phyloP scores from a whole-genome alignment of 2,329 filamentous ascomycete species.

The Epichloe glyceriae region DNA sequence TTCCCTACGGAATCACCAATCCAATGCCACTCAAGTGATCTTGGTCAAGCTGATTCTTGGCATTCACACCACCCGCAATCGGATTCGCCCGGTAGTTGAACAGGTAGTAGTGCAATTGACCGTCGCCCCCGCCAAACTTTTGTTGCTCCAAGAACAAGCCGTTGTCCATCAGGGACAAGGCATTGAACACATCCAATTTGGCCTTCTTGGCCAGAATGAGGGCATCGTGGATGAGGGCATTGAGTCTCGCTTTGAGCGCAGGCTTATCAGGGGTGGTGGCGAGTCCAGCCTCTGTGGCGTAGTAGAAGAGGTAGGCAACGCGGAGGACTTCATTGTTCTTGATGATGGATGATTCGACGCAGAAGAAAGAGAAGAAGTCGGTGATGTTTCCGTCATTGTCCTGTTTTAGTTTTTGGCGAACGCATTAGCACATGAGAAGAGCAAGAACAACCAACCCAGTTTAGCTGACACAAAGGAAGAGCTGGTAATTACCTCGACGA shows the following conservation, averaged over 20 bases:
- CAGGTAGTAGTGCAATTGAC: constrained; percentile 90
- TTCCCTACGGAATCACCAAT: constrained; percentile 55
- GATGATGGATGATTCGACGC: constrained; percentile 85
- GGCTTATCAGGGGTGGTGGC: constrained; percentile 35
- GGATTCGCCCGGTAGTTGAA: constrained; percentile 90
- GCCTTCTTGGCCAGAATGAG: constrained; percentile 73
- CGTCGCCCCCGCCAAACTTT: constrained; percentile 89
- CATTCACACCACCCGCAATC: constrained; percentile 76
- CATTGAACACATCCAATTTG: constrained; percentile 95
- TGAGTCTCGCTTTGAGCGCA: constrained; percentile 66
- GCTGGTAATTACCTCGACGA: constrained; percentile 54
- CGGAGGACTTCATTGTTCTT: constrained; percentile 66
- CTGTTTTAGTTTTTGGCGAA: constrained; percentile 14
- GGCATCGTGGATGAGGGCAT: constrained; percentile 69
- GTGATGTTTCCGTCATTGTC: constrained; percentile 66
- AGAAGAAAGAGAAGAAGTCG: constrained; percentile 96
- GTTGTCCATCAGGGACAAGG: constrained; percentile 86
- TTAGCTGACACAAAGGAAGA: neutral
- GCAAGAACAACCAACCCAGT: neutral
- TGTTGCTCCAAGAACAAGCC: constrained; percentile 84
- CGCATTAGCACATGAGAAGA: neutral
- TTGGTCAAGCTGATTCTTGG: constrained; percentile 63
- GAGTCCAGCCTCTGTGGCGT: constrained; percentile 73
- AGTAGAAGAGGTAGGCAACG: constrained; percentile 96
- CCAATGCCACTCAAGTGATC: constrained; percentile 76